Percentiles rank a stretch among this genome's conserved stretches.
These are phyloP conservation scores for Podila verticillata DNA, from an alignment of 192 early-diverging fungal species.

Conservation along the genomic window DNA sequence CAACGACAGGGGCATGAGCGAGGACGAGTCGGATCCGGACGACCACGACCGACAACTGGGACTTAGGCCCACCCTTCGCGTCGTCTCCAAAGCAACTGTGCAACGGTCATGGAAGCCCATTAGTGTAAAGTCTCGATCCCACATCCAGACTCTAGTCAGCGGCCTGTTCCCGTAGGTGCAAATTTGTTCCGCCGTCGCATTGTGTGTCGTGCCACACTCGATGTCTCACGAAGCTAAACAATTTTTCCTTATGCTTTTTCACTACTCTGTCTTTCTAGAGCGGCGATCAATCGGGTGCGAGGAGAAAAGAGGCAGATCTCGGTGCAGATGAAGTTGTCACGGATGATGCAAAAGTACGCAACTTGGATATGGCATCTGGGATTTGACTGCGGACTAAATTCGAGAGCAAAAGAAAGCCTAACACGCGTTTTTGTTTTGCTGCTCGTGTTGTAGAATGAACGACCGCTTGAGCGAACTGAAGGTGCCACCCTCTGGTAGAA, in stretches of 20 bases:
- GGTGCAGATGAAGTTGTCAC: conserved; percentile 21
- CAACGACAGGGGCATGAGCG: neutral
- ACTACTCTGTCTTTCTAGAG: conserved; percentile 1
- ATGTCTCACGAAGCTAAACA: neutral
- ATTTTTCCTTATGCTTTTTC: neutral
- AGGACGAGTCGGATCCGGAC: conserved; percentile 10
- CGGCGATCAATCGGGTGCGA: conserved; percentile 25
- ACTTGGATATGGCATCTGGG: too few relatives aligned
- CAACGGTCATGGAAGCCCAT: conserved; percentile 32
- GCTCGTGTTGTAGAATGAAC: conserved; percentile 17
- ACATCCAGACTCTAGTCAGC: conserved; percentile 21
- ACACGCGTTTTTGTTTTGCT: too few relatives aligned
- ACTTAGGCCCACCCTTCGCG: conserved; percentile 27
- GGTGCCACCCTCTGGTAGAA: conserved; percentile 19
- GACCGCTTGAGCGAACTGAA: conserved; percentile 37
- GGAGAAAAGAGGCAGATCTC: conserved; percentile 45
- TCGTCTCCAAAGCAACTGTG: conserved; percentile 32
- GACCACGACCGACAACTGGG: conserved; percentile 24
- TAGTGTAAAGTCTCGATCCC: conserved; percentile 31
- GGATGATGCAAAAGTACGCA: conserved; percentile 43
- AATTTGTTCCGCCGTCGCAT: neutral
- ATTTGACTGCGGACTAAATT: too few relatives aligned
- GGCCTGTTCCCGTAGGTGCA: conserved; percentile 32
- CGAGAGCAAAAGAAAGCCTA: too few relatives aligned
- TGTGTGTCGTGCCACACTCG: too few relatives aligned